Evolutionary conservation across 345 rosid genomes (phyloP), one percentile per base, ranked within the genome.

Genomic region (Durio zibethinus): DNA sequence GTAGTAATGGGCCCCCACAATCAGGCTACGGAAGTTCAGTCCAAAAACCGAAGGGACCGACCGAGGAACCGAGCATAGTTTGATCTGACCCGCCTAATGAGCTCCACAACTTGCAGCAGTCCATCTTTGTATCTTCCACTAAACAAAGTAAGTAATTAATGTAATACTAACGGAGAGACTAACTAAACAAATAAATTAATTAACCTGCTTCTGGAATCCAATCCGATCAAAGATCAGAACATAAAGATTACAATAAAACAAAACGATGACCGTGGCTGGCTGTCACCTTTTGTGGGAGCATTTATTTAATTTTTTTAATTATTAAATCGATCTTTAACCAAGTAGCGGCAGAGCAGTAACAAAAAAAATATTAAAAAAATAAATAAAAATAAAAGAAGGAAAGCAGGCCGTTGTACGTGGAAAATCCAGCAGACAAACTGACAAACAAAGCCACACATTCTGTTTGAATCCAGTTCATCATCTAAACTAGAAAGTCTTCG

Each of bases 391-490:
- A 18, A 35, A 20, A 21, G n/a, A 74, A 40, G 0, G 10, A n/a
- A n/a, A n/a, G n/a, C n/a, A 38, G 43, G 76, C 78, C 77, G 69
- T 59, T 64, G 83, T 80, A 74, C 68, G 31, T 78, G 80, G 80
- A 80, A 76, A 65, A 27, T 68, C 64, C 36, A 59, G 38, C 68
- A 12, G 47, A 33, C 57, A 77, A 66, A 4, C 59, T 75, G 85
- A 85, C 80, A 77, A 72, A 85, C 80, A 77, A 72, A 36, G 52
- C 68, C 79, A 57, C 80, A n/a, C 43, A 23, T 56, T 20, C 63
- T 43, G 63, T 75, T 56, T 2, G 11, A 45, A 50, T n/a, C 20
- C 21, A 65, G 25, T 69, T 47, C 23, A 15, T 47, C 23, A 4
- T 16, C 40, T 23, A 27, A 27, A 10, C 7, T 7, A 7, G 6